phyloP scores from a whole-genome alignment of 495 filamentous ascomycete genomes.

The Penicillium taxi region DNA sequence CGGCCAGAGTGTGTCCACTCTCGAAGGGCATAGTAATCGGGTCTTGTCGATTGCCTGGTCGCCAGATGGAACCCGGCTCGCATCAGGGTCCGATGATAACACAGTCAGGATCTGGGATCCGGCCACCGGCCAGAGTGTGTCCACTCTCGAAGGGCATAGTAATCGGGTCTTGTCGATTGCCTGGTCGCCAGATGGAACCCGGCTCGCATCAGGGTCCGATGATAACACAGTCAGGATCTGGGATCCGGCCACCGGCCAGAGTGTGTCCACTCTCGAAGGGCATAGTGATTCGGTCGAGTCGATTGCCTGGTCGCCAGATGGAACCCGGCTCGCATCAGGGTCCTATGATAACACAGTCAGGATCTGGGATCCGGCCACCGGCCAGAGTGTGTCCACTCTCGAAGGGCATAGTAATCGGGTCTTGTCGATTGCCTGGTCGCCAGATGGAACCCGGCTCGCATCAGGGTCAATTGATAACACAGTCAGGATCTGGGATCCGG shows the following conservation, averaged over 20 bases:
- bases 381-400: conserved; percentile 1
- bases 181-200: neutral
- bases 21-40: no score
- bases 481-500: conserved; percentile 5
- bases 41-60: no score
- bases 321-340: conserved; percentile 6
- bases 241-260: conserved; percentile 1
- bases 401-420: conserved; percentile 5
- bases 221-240: conserved; percentile 3
- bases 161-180: neutral
- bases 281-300: neutral
- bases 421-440: conserved; percentile 8
- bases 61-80: no score
- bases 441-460: conserved; percentile 9
- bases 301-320: conserved; percentile 3
- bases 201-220: neutral
- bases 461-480: conserved; percentile 7
- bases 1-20: no score
- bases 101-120: no score
- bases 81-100: no score
- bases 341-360: conserved; percentile 3
- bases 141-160: conserved; percentile 1
- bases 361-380: conserved; percentile 7
- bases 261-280: neutral
- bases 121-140: no score